Evolutionary conservation across 208 protist species (phyloP).

Genomic region (Zelonia costaricensis): DNA sequence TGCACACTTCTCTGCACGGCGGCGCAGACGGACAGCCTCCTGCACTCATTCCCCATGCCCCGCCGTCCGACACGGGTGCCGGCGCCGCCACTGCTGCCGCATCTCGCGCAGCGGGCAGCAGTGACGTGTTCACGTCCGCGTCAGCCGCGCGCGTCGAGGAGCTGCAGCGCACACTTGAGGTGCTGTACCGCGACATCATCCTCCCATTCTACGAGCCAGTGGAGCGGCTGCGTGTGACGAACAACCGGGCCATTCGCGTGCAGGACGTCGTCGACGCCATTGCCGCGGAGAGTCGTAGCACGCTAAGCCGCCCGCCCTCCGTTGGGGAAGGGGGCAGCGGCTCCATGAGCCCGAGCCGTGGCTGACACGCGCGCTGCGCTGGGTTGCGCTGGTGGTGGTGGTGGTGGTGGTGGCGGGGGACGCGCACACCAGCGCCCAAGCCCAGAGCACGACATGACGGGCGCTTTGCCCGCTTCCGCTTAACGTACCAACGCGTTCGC

Average conservation of each 20-base stretch:
- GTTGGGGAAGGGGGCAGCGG: no score
- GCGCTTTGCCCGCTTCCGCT: no score
- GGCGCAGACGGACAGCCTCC: no score
- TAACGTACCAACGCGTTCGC: no score
- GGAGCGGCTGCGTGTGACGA: slow-evolving; percentile 70
- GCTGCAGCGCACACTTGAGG: slow-evolving; percentile 57
- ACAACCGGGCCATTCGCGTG: slow-evolving; percentile 61
- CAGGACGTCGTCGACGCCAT: slow-evolving; percentile 67
- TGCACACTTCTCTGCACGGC: no score
- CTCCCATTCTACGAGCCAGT: slow-evolving; percentile 80
- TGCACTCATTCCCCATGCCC: no score
- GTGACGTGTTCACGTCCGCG: slow-evolving; percentile 22
- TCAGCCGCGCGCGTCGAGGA: slow-evolving; percentile 51
- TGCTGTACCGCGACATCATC: slow-evolving; percentile 73
- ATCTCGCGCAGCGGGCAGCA: not conserved
- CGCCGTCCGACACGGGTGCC: not conserved
- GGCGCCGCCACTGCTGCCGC: not conserved
- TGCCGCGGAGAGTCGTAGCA: slow-evolving; percentile 6
- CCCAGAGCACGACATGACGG: no score
- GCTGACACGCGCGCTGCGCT: no score
- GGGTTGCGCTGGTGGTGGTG: no score
- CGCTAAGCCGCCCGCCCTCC: not conserved
- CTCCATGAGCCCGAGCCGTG: no score
- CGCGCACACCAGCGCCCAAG: no score
- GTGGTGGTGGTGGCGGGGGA: no score